Conservation (phyloP, 345 rosid genomes). For the Nasturtium officinale region DNA sequence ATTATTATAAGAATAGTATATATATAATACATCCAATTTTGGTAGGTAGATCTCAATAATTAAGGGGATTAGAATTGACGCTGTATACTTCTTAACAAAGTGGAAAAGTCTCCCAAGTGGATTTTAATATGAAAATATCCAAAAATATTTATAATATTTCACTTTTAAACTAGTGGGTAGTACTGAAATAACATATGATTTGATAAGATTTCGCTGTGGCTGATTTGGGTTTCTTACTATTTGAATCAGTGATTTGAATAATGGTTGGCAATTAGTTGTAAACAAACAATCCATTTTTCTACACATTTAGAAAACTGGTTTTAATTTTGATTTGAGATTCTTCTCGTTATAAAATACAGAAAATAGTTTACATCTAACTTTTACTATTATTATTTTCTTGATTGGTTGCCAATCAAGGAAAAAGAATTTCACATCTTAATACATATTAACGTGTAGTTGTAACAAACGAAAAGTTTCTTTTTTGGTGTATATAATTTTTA, state of each 20-base stretch:
- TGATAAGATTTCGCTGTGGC: background rate
- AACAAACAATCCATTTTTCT: background rate
- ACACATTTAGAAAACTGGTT: background rate
- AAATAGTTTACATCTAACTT: background rate
- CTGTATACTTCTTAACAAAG: background rate
- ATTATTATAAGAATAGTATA: background rate
- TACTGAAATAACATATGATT: background rate
- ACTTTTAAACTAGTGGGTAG: background rate
- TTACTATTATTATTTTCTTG: background rate
- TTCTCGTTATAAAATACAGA: background rate
- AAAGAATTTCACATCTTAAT: too few species aligned
- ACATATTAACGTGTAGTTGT: too few species aligned
- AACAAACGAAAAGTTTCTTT: background rate
- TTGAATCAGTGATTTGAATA: background rate
- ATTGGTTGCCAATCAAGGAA: too few species aligned
- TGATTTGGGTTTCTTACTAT: background rate
- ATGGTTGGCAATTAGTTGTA: background rate
- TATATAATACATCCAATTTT: slow-evolving; percentile 12
- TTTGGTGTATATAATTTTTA: background rate
- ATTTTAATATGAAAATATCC: background rate
- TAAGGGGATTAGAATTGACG: slow-evolving; percentile 4
- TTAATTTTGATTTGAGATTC: background rate
- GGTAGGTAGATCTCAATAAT: slow-evolving; percentile 15
- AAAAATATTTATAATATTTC: background rate
- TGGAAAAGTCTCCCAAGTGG: slow-evolving; percentile 24